A percentile compares a stretch with the other conserved stretches of the same genome.
These are phyloP conservation scores for Tylopilus sp. DNA, from an alignment of 768 basidiomycete genomes.

Conservation along the genomic window DNA sequence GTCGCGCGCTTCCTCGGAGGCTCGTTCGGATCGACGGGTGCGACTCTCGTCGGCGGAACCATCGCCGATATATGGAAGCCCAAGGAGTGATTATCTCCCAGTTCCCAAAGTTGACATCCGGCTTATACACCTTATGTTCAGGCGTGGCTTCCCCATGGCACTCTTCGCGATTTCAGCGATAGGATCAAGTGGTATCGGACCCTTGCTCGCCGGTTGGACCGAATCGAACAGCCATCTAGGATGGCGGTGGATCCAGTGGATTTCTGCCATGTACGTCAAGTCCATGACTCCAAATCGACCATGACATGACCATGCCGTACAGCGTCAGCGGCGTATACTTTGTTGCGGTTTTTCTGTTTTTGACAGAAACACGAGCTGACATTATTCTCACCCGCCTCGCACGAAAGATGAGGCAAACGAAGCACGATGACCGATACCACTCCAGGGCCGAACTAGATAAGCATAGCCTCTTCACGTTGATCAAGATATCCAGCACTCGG, in stretches of 20 bases:
- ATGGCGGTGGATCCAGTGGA: conserved; percentile 88
- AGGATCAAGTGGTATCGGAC: conserved; percentile 60
- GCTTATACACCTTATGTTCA: conserved; percentile 28
- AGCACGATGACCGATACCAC: conserved; percentile 59
- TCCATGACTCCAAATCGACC: background rate
- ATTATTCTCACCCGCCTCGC: conserved; percentile 70
- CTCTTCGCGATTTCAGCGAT: conserved; percentile 62
- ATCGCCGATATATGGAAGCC: conserved; percentile 68
- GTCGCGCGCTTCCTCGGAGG: conserved; percentile 64
- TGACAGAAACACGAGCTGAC: conserved; percentile 71
- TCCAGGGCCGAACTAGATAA: conserved; percentile 64
- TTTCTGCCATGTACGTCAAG: conserved; percentile 55
- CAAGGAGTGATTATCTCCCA: conserved; percentile 43
- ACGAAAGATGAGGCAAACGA: conserved; percentile 56
- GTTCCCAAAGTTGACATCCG: background rate
- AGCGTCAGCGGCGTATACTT: conserved; percentile 54
- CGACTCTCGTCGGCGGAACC: conserved; percentile 74
- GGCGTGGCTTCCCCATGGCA: conserved; percentile 77
- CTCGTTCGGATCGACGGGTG: conserved; percentile 63
- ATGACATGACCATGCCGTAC: conserved; percentile 1
- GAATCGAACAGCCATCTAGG: conserved; percentile 53
- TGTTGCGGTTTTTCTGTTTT: conserved; percentile 46
- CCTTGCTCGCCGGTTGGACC: conserved; percentile 63
- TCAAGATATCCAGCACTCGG: conserved; percentile 67
- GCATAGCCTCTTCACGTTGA: conserved; percentile 49